Evolutionary conservation across 768 basidiomycete species (phyloP), one percentile per base, ranked within the genome.

Genomic region (Tricholoma hemisulphureum): DNA sequence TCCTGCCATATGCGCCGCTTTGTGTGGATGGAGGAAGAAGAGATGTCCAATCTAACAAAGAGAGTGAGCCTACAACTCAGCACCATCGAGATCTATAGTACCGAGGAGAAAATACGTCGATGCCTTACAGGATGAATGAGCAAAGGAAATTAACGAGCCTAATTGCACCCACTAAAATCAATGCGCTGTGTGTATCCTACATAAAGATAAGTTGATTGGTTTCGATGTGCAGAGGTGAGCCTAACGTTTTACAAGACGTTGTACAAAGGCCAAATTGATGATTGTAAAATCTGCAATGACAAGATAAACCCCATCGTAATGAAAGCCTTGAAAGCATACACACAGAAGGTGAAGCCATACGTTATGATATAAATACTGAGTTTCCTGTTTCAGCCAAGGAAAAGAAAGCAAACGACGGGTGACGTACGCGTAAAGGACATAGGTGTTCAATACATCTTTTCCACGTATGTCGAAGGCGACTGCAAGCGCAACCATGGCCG

Each of bases 41-140:
- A 82, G 35, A 83, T 70, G 66, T 88, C 84, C 58, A 90, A 64
- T 8, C 88, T 89, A 53, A 4, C 57, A 8, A 45, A 13, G 5
- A 35, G 34, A 6, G 28, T 58, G 20, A 41, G 55, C 57, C 35
- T 41, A 55, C 13, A 34, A 23, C n/a, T 10, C 26, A 7, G 11
- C 13, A 55, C 18, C 18, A 18, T 24, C 4, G n/a, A 29, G 29
- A 53, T 45, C 23, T 14, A 24, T 50, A 49, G 24, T 55, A 84
- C 88, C 82, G 77, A 20, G 91, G 91, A 14, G 89, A 91, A 68
- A 92, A 92, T 51, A 92, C 81, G 67, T 93, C 91, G 60, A 92
- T 81, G 69, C 88, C 88, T 90, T 16, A 39, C 50, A 39, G 24
- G 9, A 29, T 52, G 20, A 29, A 51, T 37, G 18, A 21, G 26